phyloP scores from a whole-genome alignment of 139 green algal species.

The Tetradesmus lagerheimii region DNA sequence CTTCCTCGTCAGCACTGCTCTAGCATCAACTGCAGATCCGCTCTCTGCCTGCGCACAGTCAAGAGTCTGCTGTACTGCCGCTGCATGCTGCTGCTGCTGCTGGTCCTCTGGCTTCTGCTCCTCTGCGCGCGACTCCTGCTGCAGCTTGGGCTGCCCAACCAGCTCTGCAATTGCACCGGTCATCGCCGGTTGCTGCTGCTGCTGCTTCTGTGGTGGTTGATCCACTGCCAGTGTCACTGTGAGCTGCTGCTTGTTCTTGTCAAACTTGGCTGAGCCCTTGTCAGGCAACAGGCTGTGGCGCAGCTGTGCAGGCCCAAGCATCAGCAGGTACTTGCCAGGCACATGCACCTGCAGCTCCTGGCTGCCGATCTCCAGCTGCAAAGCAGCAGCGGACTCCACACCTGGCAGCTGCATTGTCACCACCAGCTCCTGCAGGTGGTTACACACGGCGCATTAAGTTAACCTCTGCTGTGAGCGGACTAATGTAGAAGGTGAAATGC shows the following conservation, averaged over 20 bases:
- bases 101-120: not conserved
- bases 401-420: constrained; percentile 67
- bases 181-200: not conserved
- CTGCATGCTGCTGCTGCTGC: constrained; percentile 1
- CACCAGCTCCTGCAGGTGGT: constrained; percentile 57
- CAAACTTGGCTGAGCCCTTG: constrained; percentile 71
- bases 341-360: not conserved
- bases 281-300: constrained; percentile 61
- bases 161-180: not conserved
- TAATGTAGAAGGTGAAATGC: no score
- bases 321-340: constrained; percentile 61
- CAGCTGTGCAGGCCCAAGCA: constrained; percentile 50
- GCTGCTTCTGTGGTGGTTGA: constrained; percentile 41
- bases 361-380: constrained; percentile 67
- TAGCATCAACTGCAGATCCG: not conserved
- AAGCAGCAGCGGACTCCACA: constrained; percentile 46
- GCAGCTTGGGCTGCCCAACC: not conserved
- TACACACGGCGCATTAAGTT: not conserved
- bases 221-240: constrained; percentile 68
- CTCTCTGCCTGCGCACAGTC: not conserved
- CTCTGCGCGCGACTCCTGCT: not conserved
- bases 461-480: not conserved
- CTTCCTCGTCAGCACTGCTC: not conserved
- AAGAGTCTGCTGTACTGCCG: not conserved
- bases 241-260: constrained; percentile 64